phyloP scores from a whole-genome alignment of 2,329 filamentous ascomycete species.

The Stagonosporopsis vannaccii region DNA sequence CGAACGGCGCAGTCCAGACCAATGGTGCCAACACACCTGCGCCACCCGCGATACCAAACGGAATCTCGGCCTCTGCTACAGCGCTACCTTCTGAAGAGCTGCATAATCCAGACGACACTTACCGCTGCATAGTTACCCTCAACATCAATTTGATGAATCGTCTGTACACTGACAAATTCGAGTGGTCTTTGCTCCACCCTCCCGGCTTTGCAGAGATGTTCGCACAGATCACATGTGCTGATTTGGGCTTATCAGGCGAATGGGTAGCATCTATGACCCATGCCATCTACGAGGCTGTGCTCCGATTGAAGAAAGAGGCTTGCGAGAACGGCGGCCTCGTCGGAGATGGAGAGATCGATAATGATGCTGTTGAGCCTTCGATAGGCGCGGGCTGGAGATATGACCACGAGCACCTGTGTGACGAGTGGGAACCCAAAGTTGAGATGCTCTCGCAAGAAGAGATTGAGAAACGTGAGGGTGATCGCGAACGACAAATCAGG shows the following conservation, averaged over 20 bases:
- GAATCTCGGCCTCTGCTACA: conserved; percentile 74
- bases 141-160: conserved; percentile 91
- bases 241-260: conserved; percentile 86
- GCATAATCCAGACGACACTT: conserved; percentile 90
- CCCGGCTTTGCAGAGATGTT: conserved; percentile 92
- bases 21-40: conserved; percentile 57
- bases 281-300: conserved; percentile 93
- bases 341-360: conserved; percentile 78
- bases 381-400: conserved; percentile 96
- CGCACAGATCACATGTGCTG: conserved; percentile 89
- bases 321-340: conserved; percentile 90
- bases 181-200: conserved; percentile 94
- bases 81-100: conserved; percentile 72
- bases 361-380: conserved; percentile 77
- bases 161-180: conserved; percentile 95
- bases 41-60: conserved; percentile 57
- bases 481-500: conserved; percentile 89
- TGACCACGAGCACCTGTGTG: conserved; percentile 83
- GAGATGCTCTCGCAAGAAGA: conserved; percentile 84
- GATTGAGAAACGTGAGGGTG: conserved; percentile 95
- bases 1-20: conserved; percentile 53
- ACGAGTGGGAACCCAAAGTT: conserved; percentile 61
- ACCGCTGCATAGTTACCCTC: conserved; percentile 88
- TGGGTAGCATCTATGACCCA: conserved; percentile 95
- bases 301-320: conserved; percentile 93